Evolutionary conservation across 805 yeast genomes (phyloP).

Genomic region (Candida suzukii): DNA sequence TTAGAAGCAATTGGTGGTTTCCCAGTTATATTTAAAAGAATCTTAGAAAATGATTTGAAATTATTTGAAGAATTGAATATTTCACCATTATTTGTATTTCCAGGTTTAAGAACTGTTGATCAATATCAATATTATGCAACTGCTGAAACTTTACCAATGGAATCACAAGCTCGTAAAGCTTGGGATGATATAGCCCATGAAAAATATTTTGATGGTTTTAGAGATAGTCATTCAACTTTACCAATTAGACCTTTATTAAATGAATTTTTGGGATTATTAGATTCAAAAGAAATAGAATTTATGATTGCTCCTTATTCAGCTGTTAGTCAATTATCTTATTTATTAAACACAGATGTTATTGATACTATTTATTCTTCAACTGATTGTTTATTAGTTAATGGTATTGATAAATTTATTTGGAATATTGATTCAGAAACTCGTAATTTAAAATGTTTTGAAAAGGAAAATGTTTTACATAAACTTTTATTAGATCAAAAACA

Average conservation of each 20-base stretch:
- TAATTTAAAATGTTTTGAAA: constrained; percentile 64
- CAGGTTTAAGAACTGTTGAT: constrained; percentile 48
- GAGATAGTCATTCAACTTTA: constrained; percentile 44
- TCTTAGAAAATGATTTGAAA: constrained; percentile 55
- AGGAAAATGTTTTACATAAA: constrained; percentile 49
- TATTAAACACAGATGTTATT: constrained; percentile 47
- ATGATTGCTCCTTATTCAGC: constrained; percentile 79
- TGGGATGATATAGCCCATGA: constrained; percentile 35
- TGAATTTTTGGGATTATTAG: constrained; percentile 52
- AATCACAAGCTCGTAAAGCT: constrained; percentile 37
- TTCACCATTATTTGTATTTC: constrained; percentile 74
- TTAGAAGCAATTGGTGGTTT: constrained; percentile 77
- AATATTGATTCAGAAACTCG: constrained; percentile 61
- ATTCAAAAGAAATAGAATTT: constrained; percentile 50
- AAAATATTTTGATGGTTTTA: constrained; percentile 39
- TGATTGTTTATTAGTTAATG: constrained; percentile 57
- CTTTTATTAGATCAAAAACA: constrained; percentile 56
- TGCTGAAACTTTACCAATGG: constrained; percentile 23
- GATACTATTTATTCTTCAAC: constrained; percentile 83
- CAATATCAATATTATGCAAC: constrained; percentile 21
- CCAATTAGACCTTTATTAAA: constrained; percentile 42
- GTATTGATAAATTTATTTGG: constrained; percentile 64
- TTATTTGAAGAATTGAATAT: constrained; percentile 54
- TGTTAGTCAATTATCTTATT: constrained; percentile 71
- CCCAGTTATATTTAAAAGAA: constrained; percentile 53